Conservation (phyloP, 768 basidiomycete genomes). For the Lactarius quietus region DNA sequence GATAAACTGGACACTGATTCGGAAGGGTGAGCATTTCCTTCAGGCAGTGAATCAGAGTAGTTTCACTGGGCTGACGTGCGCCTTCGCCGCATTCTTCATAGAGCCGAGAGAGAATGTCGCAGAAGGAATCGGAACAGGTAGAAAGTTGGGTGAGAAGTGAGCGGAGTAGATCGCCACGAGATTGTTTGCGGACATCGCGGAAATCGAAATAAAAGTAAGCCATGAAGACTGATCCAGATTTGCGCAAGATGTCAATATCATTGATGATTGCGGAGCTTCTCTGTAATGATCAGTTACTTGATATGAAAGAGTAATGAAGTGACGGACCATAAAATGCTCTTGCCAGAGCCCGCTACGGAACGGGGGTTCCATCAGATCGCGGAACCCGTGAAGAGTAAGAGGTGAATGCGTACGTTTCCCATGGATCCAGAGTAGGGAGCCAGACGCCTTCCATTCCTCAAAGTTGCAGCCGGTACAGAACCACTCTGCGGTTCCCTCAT, state of each 20-base stretch:
- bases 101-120: neutral
- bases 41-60: neutral
- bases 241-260: neutral
- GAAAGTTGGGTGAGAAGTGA: neutral
- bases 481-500: too few relatives aligned
- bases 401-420: neutral
- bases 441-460: too few relatives aligned
- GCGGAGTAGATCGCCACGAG: neutral
- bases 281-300: neutral
- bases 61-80: neutral
- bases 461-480: too few relatives aligned
- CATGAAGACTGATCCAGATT: neutral
- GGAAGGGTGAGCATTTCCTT: neutral
- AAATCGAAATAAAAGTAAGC: neutral
- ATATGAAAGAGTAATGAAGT: neutral
- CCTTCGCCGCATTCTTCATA: neutral
- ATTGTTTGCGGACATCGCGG: neutral
- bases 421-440: too few relatives aligned
- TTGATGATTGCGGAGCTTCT: neutral
- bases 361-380: neutral
- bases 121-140: neutral
- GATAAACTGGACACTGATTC: neutral
- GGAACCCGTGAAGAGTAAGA: neutral
- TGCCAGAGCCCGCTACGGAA: neutral
- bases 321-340: neutral